These are phyloP conservation scores for Ophiorrhiza pumila DNA, from an alignment of 257 asterid species.

Conservation along the genomic window DNA sequence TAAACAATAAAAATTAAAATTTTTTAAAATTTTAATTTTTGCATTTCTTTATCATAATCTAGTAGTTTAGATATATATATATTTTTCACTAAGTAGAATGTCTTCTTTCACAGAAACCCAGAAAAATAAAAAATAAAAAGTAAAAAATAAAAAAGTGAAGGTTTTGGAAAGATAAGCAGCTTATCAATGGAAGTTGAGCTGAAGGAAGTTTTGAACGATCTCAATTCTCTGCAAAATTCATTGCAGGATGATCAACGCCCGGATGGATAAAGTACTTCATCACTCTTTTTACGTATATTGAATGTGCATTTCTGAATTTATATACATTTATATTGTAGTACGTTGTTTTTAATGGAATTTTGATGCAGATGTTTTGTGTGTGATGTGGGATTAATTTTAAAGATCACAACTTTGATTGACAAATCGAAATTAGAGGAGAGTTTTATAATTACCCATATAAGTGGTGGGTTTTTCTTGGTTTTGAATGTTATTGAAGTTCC, in stretches of 20 bases:
- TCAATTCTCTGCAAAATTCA: constrained; percentile 43
- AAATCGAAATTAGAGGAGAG: neutral
- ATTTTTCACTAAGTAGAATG: too few relatives aligned
- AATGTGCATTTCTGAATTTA: neutral
- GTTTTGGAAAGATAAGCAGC: neutral
- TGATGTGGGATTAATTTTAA: neutral
- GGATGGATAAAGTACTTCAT: constrained; percentile 42
- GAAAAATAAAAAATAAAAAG: neutral
- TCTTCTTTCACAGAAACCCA: neutral
- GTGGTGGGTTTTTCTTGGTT: neutral
- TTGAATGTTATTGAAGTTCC: neutral
- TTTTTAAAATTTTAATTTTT: too few relatives aligned
- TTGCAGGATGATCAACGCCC: constrained; percentile 39
- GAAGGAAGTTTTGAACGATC: constrained; percentile 53
- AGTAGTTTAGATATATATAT: too few relatives aligned
- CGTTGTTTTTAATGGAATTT: neutral
- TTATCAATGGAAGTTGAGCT: constrained; percentile 61
- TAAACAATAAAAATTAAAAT: too few relatives aligned
- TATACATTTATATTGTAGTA: too few relatives aligned
- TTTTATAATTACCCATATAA: neutral
- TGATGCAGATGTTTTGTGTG: neutral
- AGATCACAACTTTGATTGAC: neutral
- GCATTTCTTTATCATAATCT: too few relatives aligned
- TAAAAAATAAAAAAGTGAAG: neutral
- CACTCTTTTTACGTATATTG: neutral